Evolutionary conservation across 441 rosid genomes (phyloP).

Genomic region (Brassica hybrid): DNA sequence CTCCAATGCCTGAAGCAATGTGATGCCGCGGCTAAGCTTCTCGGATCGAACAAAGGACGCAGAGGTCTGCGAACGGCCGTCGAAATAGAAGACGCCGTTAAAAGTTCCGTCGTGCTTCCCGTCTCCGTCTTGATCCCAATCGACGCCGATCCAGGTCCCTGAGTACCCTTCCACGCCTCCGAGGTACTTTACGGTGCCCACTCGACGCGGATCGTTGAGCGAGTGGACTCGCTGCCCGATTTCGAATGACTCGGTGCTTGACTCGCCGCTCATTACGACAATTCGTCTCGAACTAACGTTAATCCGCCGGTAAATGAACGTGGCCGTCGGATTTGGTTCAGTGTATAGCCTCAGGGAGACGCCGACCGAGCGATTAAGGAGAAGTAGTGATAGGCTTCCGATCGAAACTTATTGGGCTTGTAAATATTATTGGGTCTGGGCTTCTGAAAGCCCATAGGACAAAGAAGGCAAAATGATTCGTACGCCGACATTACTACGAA

Average conservation of each 20-base stretch:
- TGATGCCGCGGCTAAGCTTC: slow-evolving; percentile 67
- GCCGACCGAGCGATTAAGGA: neutral
- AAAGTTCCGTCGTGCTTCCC: slow-evolving; percentile 84
- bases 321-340: neutral
- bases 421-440: neutral
- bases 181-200: slow-evolving; percentile 71
- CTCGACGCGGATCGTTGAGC: slow-evolving; percentile 60
- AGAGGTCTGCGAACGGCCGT: slow-evolving; percentile 57
- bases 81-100: slow-evolving; percentile 74
- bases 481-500: neutral
- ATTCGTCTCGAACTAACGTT: neutral
- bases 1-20: slow-evolving; percentile 70
- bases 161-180: slow-evolving; percentile 69
- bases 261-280: slow-evolving; percentile 25
- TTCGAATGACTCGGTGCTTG: slow-evolving; percentile 39
- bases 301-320: neutral
- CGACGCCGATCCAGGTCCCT: slow-evolving; percentile 82
- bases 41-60: slow-evolving; percentile 76
- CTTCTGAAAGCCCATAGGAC: neutral
- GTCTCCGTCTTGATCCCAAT: slow-evolving; percentile 76
- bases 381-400: neutral
- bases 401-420: neutral
- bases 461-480: neutral
- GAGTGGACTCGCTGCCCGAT: slow-evolving; percentile 79
- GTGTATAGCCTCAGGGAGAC: neutral